Conservation (phyloP, 495 filamentous ascomycete genomes). For the Penicillium maclennaniae region DNA sequence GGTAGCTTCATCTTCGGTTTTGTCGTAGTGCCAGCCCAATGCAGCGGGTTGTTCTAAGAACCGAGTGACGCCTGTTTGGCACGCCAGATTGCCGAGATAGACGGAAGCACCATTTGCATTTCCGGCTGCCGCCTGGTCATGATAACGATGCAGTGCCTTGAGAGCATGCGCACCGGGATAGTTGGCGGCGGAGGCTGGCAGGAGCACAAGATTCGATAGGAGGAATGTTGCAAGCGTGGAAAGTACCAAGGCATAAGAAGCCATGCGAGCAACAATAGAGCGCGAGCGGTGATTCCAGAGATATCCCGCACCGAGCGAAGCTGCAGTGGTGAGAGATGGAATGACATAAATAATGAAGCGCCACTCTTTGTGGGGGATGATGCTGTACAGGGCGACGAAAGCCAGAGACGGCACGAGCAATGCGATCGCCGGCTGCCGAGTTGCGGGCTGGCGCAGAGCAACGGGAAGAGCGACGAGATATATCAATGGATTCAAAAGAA, state of each 20-base stretch:
- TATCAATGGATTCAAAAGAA: slow-evolving; percentile 74
- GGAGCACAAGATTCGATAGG: slow-evolving; percentile 59
- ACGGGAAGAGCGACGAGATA: slow-evolving; percentile 62
- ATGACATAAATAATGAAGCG: slow-evolving; percentile 91
- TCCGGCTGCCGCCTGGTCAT: slow-evolving; percentile 2
- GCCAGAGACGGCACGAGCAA: slow-evolving; percentile 62
- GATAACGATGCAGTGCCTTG: slow-evolving; percentile 43
- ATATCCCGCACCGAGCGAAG: slow-evolving; percentile 68
- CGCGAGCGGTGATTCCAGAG: slow-evolving; percentile 68
- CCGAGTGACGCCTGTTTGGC: slow-evolving; percentile 90
- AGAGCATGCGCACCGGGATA: slow-evolving; percentile 84
- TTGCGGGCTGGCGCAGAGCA: slow-evolving; percentile 52
- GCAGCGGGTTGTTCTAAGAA: slow-evolving; percentile 56
- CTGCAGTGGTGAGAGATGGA: slow-evolving; percentile 73
- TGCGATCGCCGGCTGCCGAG: slow-evolving; percentile 42
- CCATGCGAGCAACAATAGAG: slow-evolving; percentile 28
- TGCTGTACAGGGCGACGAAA: slow-evolving; percentile 76
- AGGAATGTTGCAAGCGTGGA: slow-evolving; percentile 59
- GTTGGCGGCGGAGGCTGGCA: slow-evolving; percentile 68
- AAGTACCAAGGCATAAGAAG: slow-evolving; percentile 54
- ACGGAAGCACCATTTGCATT: slow-evolving; percentile 39
- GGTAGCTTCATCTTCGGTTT: slow-evolving; percentile 44
- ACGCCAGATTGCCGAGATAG: slow-evolving; percentile 82
- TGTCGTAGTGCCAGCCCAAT: slow-evolving; percentile 51
- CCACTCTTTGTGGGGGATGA: slow-evolving; percentile 92